phyloP scores from a whole-genome alignment of 2,329 filamentous ascomycete species.

The Stylonectria norvegica region DNA sequence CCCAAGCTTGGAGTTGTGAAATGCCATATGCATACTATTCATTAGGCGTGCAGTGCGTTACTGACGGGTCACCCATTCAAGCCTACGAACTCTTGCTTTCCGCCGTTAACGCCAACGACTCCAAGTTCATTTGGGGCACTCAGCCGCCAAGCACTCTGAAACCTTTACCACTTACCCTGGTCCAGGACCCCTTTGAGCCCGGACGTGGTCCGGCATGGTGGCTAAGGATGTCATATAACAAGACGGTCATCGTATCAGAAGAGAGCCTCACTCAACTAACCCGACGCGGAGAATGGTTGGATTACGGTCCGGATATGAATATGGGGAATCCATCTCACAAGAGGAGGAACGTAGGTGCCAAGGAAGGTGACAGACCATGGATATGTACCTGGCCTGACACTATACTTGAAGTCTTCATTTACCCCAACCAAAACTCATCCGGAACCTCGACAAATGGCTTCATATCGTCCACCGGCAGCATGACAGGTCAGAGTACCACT shows the following conservation, averaged over 20 bases:
- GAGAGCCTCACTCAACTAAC: constrained; percentile 31
- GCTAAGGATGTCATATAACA: constrained; percentile 50
- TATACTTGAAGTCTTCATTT: constrained; percentile 55
- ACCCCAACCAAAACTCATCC: constrained; percentile 47
- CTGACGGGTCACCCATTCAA: constrained; percentile 24
- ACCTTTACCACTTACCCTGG: constrained; percentile 42
- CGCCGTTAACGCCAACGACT: constrained; percentile 36
- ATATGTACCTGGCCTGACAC: constrained; percentile 57
- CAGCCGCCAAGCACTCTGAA: constrained; percentile 46
- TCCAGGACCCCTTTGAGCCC: constrained; percentile 49
- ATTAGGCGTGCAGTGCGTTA: constrained; percentile 37
- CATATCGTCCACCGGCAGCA: background rate
- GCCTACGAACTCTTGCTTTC: constrained; percentile 43
- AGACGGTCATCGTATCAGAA: constrained; percentile 53
- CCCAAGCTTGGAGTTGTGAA: constrained; percentile 62
- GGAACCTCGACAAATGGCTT: constrained; percentile 1
- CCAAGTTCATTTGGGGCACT: constrained; percentile 50
- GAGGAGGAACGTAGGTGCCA: constrained; percentile 26
- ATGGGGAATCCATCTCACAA: constrained; percentile 24
- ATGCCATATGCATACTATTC: constrained; percentile 45
- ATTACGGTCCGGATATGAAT: constrained; percentile 13
- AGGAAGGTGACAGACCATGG: constrained; percentile 53
- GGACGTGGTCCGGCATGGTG: constrained; percentile 54
- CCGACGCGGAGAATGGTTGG: constrained; percentile 26
- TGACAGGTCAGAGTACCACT: too few species aligned